These are phyloP conservation scores for Thielaviopsis euricoi DNA, from an alignment of 2,329 filamentous ascomycete species.

Conservation along the genomic window DNA sequence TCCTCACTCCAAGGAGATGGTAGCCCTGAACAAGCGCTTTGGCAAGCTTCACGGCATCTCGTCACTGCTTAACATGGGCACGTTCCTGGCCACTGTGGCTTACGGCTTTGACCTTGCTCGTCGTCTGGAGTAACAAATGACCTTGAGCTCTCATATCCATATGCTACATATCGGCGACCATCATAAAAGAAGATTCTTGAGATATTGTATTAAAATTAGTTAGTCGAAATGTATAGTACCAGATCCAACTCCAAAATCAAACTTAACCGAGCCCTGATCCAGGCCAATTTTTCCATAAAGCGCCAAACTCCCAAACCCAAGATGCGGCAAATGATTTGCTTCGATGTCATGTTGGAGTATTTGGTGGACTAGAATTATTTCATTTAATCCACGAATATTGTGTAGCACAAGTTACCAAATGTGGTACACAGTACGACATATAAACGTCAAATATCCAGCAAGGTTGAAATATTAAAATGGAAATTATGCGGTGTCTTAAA, in stretches of 20 bases:
- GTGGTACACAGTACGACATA: background rate
- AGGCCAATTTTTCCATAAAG: background rate
- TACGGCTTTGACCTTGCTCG: constrained; percentile 65
- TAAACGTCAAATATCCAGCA: background rate
- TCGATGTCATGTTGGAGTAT: background rate
- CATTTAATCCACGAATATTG: background rate
- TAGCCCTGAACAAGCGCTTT: constrained; percentile 62
- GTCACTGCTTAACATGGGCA: constrained; percentile 59
- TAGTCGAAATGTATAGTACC: background rate
- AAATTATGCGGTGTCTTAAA: background rate
- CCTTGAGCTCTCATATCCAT: too few species aligned
- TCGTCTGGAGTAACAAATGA: constrained; percentile 33
- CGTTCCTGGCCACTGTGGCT: constrained; percentile 50
- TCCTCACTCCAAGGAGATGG: constrained; percentile 75
- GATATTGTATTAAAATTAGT: too few species aligned
- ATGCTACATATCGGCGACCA: too few species aligned
- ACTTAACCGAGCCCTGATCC: background rate
- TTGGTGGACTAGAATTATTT: background rate
- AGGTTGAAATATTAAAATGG: background rate
- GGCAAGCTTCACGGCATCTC: constrained; percentile 66
- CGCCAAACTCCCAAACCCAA: background rate
- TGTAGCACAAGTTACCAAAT: background rate
- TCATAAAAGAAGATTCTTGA: too few species aligned
- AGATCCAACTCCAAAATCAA: background rate
- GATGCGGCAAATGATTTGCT: background rate